Evolutionary conservation across 73 alveolate species (phyloP).

Genomic region (Effrenium voratum): DNA sequence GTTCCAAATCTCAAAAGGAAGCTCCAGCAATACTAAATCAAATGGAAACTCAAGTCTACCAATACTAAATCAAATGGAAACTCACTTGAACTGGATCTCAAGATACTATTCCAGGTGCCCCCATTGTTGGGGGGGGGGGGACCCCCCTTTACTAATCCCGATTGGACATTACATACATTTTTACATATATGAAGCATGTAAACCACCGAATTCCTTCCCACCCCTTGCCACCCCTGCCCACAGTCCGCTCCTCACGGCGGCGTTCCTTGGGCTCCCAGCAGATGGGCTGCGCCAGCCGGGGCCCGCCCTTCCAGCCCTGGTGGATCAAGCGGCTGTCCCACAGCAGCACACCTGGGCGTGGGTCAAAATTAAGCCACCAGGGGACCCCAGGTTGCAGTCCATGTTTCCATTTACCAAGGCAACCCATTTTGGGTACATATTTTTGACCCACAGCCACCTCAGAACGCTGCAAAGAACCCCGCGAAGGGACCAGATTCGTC

Average conservation of each 20-base stretch:
- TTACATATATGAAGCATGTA: neutral
- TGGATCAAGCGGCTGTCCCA: constrained; percentile 85
- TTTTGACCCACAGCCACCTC: no score
- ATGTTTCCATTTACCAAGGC: no score
- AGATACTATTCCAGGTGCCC: no score
- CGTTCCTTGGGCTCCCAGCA: constrained; percentile 94
- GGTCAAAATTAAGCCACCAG: neutral
- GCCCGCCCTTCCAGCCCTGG: constrained; percentile 93
- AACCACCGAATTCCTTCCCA: neutral
- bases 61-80: no score
- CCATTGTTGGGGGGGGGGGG: neutral
- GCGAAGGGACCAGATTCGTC: no score
- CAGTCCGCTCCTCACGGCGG: constrained; percentile 41
- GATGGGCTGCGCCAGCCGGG: constrained; percentile 62
- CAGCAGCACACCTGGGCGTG: constrained; percentile 27
- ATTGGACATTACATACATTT: neutral
- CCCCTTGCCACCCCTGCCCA: neutral
- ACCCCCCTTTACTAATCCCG: neutral
- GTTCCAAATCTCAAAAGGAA: no score
- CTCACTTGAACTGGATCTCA: no score
- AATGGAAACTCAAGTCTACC: no score
- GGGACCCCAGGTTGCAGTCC: no score
- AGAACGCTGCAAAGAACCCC: no score
- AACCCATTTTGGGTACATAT: no score
- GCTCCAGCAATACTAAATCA: no score